A percentile compares a stretch with the other conserved stretches of the same genome.
These are phyloP conservation scores for Mucuna pruriens DNA, from an alignment of 306 rosid genomes.

Conservation along the genomic window DNA sequence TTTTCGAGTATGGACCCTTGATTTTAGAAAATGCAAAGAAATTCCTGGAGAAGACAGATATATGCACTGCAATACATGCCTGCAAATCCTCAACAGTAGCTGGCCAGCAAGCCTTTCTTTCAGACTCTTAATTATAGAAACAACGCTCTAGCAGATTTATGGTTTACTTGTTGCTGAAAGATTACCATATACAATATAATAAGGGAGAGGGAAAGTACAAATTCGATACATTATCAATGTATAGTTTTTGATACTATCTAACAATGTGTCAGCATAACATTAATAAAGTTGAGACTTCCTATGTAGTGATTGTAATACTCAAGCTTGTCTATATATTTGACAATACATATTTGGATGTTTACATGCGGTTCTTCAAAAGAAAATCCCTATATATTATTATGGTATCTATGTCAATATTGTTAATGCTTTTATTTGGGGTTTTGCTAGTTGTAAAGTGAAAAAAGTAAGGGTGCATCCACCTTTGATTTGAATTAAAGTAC, in stretches of 20 bases:
- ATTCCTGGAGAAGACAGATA: slow-evolving; percentile 66
- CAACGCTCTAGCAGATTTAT: not conserved
- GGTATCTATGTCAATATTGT: not conserved
- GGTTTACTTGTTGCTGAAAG: slow-evolving; percentile 18
- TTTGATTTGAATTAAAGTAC: not conserved
- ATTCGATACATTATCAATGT: not conserved
- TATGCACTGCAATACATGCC: slow-evolving; percentile 76
- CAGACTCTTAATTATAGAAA: slow-evolving; percentile 43
- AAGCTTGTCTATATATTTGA: slow-evolving; percentile 1
- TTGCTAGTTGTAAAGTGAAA: not conserved
- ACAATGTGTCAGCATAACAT: not conserved
- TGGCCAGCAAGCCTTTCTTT: slow-evolving; percentile 32
- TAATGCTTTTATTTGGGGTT: not conserved
- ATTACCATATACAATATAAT: not conserved
- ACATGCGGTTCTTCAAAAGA: not conserved
- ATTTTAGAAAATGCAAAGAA: slow-evolving; percentile 71
- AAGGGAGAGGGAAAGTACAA: not conserved
- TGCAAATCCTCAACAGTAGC: slow-evolving; percentile 46
- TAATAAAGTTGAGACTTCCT: not conserved
- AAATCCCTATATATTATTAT: not conserved
- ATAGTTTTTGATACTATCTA: not conserved
- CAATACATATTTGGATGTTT: not conserved
- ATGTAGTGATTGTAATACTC: slow-evolving; percentile 1
- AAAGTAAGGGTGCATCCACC: not conserved
- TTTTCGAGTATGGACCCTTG: slow-evolving; percentile 76